Evolutionary conservation across 257 asterid species (phyloP).

Genomic region (Leonotis leonurus): DNA sequence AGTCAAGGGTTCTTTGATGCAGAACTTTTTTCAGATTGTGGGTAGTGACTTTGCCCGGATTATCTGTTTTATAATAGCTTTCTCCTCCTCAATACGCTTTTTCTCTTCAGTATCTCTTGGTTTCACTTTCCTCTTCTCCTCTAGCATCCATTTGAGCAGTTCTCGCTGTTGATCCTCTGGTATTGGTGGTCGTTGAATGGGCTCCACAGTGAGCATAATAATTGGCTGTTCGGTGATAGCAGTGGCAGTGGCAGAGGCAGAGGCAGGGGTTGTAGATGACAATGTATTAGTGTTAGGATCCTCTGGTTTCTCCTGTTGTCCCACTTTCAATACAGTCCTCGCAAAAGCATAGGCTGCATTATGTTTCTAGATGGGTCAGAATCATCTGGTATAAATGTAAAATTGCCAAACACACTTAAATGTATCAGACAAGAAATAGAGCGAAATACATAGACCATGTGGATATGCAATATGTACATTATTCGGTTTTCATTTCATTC

Average conservation of each 20-base stretch:
- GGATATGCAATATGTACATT: background rate
- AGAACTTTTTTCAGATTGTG: conserved; percentile 15
- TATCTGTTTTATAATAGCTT: conserved; percentile 70
- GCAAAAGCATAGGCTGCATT: conserved; percentile 53
- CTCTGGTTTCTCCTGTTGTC: conserved; percentile 26
- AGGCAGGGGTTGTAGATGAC: conserved; percentile 17
- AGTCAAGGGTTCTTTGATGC: background rate
- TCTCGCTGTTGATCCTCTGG: conserved; percentile 70
- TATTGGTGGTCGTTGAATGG: conserved; percentile 45
- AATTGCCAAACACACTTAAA: background rate
- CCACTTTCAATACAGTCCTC: conserved; percentile 46
- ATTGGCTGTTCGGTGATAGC: conserved; percentile 26
- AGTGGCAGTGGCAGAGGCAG: background rate
- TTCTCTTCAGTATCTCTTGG: conserved; percentile 67
- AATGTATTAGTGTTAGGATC: conserved; percentile 29
- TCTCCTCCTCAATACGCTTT: conserved; percentile 80
- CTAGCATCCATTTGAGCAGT: conserved; percentile 72
- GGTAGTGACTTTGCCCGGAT: conserved; percentile 64
- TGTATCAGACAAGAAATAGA: background rate
- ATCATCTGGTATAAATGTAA: background rate
- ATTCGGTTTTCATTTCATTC: background rate
- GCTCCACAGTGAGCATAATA: conserved; percentile 21
- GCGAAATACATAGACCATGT: background rate
- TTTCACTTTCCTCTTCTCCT: conserved; percentile 72
- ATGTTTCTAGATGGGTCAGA: background rate